These are phyloP conservation scores for Knoxia roxburghii DNA, from an alignment of 257 asterid genomes.

Conservation along the genomic window DNA sequence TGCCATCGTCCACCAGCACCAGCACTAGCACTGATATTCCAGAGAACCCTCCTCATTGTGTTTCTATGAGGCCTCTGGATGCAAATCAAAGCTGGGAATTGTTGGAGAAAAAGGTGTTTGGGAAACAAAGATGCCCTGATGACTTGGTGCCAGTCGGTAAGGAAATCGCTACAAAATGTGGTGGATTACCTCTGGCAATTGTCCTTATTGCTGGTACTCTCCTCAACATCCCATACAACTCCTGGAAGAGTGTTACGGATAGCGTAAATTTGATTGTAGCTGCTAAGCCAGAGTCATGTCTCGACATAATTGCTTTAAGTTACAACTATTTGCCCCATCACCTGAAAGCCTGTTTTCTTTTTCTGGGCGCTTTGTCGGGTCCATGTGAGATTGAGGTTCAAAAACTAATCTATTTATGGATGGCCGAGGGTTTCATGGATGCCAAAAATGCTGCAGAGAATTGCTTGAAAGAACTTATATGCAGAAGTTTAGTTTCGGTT, in stretches of 20 bases:
- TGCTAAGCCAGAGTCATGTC: constrained; percentile 12
- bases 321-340: constrained; percentile 34
- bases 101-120: not conserved
- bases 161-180: not conserved
- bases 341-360: constrained; percentile 36
- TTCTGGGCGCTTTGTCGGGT: constrained; percentile 38
- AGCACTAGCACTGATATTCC: not conserved
- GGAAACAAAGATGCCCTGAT: constrained; percentile 1
- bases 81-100: constrained; percentile 4
- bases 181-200: constrained; percentile 1
- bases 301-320: constrained; percentile 19
- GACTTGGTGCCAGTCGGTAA: constrained; percentile 6
- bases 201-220: constrained; percentile 5
- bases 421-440: too few species aligned
- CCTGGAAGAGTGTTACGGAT: not conserved
- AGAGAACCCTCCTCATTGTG: not conserved
- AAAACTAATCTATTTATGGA: too few species aligned
- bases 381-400: too few species aligned
- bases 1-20: not conserved
- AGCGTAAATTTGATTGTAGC: not conserved
- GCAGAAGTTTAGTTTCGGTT: too few species aligned
- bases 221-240: not conserved
- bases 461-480: too few species aligned
- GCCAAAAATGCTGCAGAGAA: too few species aligned
- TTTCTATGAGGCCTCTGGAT: not conserved